Conservation (phyloP, 192 early-diverging fungal species). For the Rhizoclosmatium globosum region DNA sequence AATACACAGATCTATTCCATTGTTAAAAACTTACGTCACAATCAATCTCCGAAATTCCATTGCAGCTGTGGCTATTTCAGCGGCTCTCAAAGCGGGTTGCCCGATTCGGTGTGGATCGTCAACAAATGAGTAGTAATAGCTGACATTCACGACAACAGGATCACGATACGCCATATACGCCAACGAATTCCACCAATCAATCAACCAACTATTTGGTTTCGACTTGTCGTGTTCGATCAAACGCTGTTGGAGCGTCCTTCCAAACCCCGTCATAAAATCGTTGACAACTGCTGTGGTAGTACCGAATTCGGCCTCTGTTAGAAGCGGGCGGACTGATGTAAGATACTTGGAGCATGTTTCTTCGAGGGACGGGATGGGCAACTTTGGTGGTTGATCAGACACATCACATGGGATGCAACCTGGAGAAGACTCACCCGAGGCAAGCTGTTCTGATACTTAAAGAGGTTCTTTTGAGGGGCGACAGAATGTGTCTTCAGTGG, state of each 20-base stretch:
- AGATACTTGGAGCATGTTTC: slow-evolving; percentile 85
- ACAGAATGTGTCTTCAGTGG: no score
- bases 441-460: no score
- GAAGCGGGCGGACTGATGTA: slow-evolving; percentile 74
- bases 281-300: slow-evolving; percentile 68
- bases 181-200: slow-evolving; percentile 98
- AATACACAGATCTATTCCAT: no score
- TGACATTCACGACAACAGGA: slow-evolving; percentile 92
- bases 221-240: slow-evolving; percentile 77
- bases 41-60: slow-evolving; percentile 86
- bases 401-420: no score
- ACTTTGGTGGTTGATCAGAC: slow-evolving; percentile 33
- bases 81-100: slow-evolving; percentile 83
- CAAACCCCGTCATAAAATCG: slow-evolving; percentile 81
- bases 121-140: slow-evolving; percentile 93
- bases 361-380: slow-evolving; percentile 83
- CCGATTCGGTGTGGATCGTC: slow-evolving; percentile 80
- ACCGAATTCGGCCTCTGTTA: slow-evolving; percentile 70
- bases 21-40: slow-evolving; percentile 45
- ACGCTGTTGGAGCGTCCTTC: slow-evolving; percentile 80
- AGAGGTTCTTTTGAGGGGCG: no score
- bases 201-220: slow-evolving; percentile 84
- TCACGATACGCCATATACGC: slow-evolving; percentile 84
- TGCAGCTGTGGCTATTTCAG: slow-evolving; percentile 85
- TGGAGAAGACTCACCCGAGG: no score